Conservation (phyloP, 2,329 filamentous ascomycete species). For the Fusarium cyanostomum region DNA sequence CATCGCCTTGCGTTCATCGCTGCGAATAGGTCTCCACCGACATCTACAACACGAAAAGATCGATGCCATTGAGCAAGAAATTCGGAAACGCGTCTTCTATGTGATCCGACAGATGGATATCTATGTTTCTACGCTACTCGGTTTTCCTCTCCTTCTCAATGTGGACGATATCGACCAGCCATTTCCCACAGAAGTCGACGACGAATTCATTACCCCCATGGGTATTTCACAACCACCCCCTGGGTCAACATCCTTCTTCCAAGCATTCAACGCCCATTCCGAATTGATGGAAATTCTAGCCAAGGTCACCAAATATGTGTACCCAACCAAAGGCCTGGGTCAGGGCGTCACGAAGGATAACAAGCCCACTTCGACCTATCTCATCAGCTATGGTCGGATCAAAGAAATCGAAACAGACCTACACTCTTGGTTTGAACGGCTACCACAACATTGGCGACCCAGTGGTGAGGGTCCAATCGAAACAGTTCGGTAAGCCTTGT, state of each 20-base stretch:
- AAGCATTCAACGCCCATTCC: constrained; percentile 73
- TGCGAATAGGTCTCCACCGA: constrained; percentile 81
- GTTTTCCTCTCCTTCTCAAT: constrained; percentile 71
- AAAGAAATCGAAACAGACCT: constrained; percentile 72
- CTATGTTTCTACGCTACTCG: constrained; percentile 73
- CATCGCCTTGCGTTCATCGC: constrained; percentile 77
- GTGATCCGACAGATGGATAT: constrained; percentile 76
- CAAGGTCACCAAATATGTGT: constrained; percentile 72
- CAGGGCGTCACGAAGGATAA: constrained; percentile 56
- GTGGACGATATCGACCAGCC: constrained; percentile 74
- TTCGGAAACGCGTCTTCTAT: constrained; percentile 72
- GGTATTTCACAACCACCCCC: constrained; percentile 64
- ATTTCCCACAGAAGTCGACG: constrained; percentile 71
- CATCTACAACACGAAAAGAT: constrained; percentile 72
- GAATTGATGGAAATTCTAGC: constrained; percentile 70
- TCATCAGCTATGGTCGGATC: constrained; percentile 70
- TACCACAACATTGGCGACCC: constrained; percentile 82
- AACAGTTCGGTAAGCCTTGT: constrained; percentile 72
- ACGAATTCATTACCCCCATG: constrained; percentile 71
- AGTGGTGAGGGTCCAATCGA: constrained; percentile 79
- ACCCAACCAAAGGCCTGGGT: constrained; percentile 68
- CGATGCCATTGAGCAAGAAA: constrained; percentile 70
- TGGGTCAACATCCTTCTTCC: constrained; percentile 67
- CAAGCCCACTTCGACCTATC: constrained; percentile 61
- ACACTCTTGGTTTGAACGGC: constrained; percentile 68